Base-by-base conservation (phyloP, 805 yeast species). In the Kregervanrija fluxuum region DNA sequence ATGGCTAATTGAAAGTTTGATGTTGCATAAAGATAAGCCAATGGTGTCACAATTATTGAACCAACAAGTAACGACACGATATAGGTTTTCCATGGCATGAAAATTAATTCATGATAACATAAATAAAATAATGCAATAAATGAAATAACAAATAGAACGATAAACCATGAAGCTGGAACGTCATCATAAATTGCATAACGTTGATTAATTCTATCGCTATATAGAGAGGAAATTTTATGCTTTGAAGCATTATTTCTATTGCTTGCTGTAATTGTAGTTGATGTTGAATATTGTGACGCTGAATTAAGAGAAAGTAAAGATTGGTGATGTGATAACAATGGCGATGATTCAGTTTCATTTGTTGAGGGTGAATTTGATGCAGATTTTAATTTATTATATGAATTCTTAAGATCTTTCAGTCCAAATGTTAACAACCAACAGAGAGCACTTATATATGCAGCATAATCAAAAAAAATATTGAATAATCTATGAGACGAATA, bases 391-490 rank as follows among this genome's bases (percentile, higher is more conserved):
- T 43, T 49, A 11, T 8, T 28, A 30, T 44, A 46, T 33, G 50
- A 47, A 32, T 46, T 39, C 33, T 45, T 47, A 30, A 61, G 31
- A 35, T 60, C 61, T 5, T 47, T 40, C 30, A 40, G 50, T 5
- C 64, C 65, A 48, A 61, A 61, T 22, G 53, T 38, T 4, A 43
- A 16, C 3, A 74, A 68, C 77, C 78, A 74, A 1, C 65, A 59
- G 4, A 73, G 51, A 1, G 79, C 78, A 50, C 75, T 68, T 1
- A 68, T 54, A 49, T 74, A 74, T 0, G 78, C 75, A 1, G 78
- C 79, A 48, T 71, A 74, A 50, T 74, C 79, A 49, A 74, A 74
- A 44, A 74, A 73, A 52, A 72, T 71, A 52, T 70, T 70, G 71
- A 77, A 70, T 1, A 71, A 67, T 41, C 75, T 57, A 53, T 74